Evolutionary conservation across 495 filamentous ascomycete genomes (phyloP).

Genomic region (Lasiosphaeria hispida): DNA sequence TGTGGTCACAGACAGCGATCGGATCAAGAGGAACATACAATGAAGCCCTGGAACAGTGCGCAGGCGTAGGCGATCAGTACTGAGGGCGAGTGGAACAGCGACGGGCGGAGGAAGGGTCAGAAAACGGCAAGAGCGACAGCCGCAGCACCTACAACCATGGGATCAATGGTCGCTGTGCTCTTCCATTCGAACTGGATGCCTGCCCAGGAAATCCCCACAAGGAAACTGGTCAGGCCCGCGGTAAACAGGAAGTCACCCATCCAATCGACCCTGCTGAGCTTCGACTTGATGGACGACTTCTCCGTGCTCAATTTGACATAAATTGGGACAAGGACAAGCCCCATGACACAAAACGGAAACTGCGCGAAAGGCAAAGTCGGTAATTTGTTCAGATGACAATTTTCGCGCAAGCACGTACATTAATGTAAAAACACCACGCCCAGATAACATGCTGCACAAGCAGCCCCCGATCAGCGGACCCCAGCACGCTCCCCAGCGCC

Average conservation of each 20-base stretch:
- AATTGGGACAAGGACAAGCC: conserved; percentile 34
- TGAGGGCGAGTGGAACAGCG: conserved; percentile 42
- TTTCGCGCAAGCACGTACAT: conserved; percentile 14
- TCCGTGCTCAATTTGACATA: conserved; percentile 34
- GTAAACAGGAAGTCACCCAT: conserved; percentile 46
- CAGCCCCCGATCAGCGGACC: conserved; percentile 73
- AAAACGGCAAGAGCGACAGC: conserved; percentile 29
- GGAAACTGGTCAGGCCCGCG: conserved; percentile 44
- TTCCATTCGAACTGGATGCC: conserved; percentile 53
- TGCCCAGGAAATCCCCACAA: conserved; percentile 58
- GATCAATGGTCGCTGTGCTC: conserved; percentile 44
- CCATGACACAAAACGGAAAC: conserved; percentile 38
- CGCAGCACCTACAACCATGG: conserved; percentile 43
- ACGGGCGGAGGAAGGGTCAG: conserved; percentile 54
- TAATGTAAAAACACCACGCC: conserved; percentile 45
- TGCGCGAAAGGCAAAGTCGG: neutral
- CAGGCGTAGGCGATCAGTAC: conserved; percentile 37
- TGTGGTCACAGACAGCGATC: conserved; percentile 33
- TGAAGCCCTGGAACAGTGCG: conserved; percentile 36
- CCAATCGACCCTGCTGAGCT: conserved; percentile 39
- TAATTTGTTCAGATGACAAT: neutral
- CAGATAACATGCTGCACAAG: conserved; percentile 56
- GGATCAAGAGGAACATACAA: conserved; percentile 35
- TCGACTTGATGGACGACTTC: conserved; percentile 30
- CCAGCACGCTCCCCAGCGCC: conserved; percentile 70